A percentile compares a stretch with the other conserved stretches of the same genome.
Conservation (phyloP, 1,284 basidiomycete genomes). For the Grifola frondosa region DNA sequence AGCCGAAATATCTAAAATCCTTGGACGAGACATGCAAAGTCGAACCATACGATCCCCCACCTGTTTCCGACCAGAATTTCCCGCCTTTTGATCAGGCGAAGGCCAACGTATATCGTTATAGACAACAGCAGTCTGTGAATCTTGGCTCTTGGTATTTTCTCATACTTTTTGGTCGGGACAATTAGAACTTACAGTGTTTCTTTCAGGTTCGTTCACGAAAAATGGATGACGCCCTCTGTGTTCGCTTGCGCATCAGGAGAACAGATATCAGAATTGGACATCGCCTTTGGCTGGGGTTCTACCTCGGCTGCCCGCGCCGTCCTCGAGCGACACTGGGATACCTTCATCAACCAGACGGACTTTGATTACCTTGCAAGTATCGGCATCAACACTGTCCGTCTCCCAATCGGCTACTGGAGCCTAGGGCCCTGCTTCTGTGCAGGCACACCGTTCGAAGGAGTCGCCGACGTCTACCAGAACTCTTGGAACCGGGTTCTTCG, state of each 20-base stretch:
- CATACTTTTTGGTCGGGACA: neutral
- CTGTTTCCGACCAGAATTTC: slow-evolving; percentile 40
- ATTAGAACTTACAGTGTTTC: neutral
- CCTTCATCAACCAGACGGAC: slow-evolving; percentile 67
- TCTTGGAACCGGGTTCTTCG: slow-evolving; percentile 61
- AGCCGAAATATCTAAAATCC: neutral
- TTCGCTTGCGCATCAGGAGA: slow-evolving; percentile 62
- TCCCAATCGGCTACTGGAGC: slow-evolving; percentile 73
- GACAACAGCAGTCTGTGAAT: slow-evolving; percentile 67
- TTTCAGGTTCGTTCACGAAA: slow-evolving; percentile 72
- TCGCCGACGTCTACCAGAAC: slow-evolving; percentile 60
- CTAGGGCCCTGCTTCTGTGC: slow-evolving; percentile 47
- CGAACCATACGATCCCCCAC: slow-evolving; percentile 38
- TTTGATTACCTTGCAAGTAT: slow-evolving; percentile 60
- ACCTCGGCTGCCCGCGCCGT: slow-evolving; percentile 46
- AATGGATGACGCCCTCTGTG: slow-evolving; percentile 75
- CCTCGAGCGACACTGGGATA: slow-evolving; percentile 79
- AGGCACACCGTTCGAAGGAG: slow-evolving; percentile 58
- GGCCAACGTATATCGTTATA: slow-evolving; percentile 58
- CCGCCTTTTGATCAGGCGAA: slow-evolving; percentile 47
- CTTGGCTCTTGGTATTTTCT: slow-evolving; percentile 57
- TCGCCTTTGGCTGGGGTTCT: slow-evolving; percentile 54
- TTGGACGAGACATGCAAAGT: slow-evolving; percentile 31
- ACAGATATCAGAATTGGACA: slow-evolving; percentile 55
- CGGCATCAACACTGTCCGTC: slow-evolving; percentile 73